Base-by-base conservation (phyloP, 2,329 filamentous ascomycete genomes). In the Scedosporium aurantiacum region DNA sequence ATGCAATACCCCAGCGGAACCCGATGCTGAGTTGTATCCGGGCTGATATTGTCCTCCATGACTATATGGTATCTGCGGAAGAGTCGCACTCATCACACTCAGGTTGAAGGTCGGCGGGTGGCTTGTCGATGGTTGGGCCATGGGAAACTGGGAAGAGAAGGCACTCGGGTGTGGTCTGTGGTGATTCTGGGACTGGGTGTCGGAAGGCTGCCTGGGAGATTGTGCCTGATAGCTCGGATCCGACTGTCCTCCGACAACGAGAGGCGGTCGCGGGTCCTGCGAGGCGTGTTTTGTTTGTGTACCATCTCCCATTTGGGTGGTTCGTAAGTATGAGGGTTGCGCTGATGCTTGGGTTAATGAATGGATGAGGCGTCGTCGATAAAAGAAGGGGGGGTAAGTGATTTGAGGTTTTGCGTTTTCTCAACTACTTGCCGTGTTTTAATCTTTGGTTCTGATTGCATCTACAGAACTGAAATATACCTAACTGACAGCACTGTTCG, bases 131-230 rank as follows among this genome's bases (percentile, higher is more conserved):
- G 66, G 63, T 43, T 70, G 68, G 54, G 71, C 65, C 73, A 78
- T 76, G 61, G 78, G 75, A 64, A 76, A 71, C 61, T 79, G 78
- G 32, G 70, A 68, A 18, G 73, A 69, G 64, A 77, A 78, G 2
- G 73, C 67, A 68, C 76, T 72, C 61, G 75, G 74, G 3, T 72
- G 66, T 18, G 69, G 66, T 18, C 65, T 66, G 63, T 72, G 63
- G 54, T 66, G 66, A 52, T 67, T 67, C 50, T 64, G 58, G 10
- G 64, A 62, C 41, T 65, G 63, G 67, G 68, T 37, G 63, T 58
- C 56, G 12, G 43, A 63, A 63, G 67, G 54, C 47, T 67, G 66
- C 63, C 61, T 68, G 66, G 56, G 16, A 60, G 50, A 58, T 43
- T 55, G 52, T 56, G 55, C 41, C 14, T 41, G 28, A 58, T 16